Percentiles rank a stretch among this genome's conserved stretches.
phyloP scores from a whole-genome alignment of 176 grass and related monocot species.

The Cocos nucifera region DNA sequence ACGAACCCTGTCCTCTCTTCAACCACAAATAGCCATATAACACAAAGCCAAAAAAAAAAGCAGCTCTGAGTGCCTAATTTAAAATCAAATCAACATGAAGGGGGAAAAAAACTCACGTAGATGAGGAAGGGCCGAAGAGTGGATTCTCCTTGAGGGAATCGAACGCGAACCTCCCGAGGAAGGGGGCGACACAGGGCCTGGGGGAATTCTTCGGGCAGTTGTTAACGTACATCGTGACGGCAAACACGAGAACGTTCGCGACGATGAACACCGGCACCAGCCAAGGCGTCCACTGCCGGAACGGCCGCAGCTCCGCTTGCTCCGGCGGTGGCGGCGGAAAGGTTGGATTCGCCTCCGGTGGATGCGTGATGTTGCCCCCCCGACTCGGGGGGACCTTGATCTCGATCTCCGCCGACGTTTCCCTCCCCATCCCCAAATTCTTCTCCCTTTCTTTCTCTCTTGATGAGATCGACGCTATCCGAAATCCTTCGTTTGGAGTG shows the following conservation, averaged over 20 bases:
- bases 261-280: conserved; percentile 41
- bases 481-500: too few relatives aligned
- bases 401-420: neutral
- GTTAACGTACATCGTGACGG: conserved; percentile 76
- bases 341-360: neutral
- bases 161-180: conserved; percentile 74
- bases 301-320: neutral
- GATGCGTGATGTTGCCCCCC: neutral
- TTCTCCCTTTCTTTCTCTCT: too few relatives aligned
- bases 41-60: too few relatives aligned
- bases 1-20: too few relatives aligned
- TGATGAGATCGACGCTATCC: too few relatives aligned
- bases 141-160: conserved; percentile 77
- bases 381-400: conserved; percentile 1
- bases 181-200: conserved; percentile 31
- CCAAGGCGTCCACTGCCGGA: conserved; percentile 39
- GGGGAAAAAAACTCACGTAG: conserved; percentile 29
- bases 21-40: too few relatives aligned
- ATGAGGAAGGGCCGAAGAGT: conserved; percentile 71
- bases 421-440: conserved; percentile 2
- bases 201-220: conserved; percentile 44
- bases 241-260: conserved; percentile 48
- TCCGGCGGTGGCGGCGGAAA: neutral
- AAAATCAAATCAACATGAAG: too few relatives aligned
- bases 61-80: too few relatives aligned